Conservation (phyloP, 2,329 filamentous ascomycete genomes). For the Diaporthe nobilis region DNA sequence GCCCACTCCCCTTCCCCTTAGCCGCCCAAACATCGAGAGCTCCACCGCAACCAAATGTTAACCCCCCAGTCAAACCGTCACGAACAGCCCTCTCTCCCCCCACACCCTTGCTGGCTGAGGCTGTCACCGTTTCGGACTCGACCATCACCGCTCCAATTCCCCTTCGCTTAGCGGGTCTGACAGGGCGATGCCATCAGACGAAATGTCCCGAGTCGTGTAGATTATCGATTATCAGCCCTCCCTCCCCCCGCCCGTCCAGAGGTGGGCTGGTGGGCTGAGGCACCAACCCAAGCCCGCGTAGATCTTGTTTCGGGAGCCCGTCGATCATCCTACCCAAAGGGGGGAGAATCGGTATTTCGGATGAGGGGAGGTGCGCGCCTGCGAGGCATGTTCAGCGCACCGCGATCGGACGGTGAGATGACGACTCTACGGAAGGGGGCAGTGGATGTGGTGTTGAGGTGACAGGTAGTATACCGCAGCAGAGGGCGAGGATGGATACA, state of each 20-base stretch:
- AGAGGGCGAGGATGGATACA: background rate
- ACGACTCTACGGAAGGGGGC: background rate
- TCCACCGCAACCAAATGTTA: constrained; percentile 1
- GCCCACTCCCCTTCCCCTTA: background rate
- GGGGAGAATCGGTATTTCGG: background rate
- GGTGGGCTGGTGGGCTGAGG: background rate
- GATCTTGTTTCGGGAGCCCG: constrained; percentile 25
- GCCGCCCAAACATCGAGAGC: background rate
- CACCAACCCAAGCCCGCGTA: background rate
- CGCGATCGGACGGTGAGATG: background rate
- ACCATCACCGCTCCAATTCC: background rate
- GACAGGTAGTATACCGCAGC: background rate
- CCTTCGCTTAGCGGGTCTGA: background rate
- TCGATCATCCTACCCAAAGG: constrained; percentile 18
- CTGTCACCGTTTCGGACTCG: constrained; percentile 21
- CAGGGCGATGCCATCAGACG: background rate
- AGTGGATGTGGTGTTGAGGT: background rate
- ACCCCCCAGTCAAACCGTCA: constrained; percentile 13
- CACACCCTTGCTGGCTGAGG: background rate
- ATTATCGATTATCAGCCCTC: background rate
- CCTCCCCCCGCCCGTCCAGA: background rate
- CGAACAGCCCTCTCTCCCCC: background rate
- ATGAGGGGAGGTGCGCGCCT: background rate
- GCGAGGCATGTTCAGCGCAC: background rate
- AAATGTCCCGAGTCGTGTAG: background rate